Evolutionary conservation across 352 stramenopile genomes (phyloP), one percentile per base, ranked within the genome.

Genomic region (Phytophthora syringae): DNA sequence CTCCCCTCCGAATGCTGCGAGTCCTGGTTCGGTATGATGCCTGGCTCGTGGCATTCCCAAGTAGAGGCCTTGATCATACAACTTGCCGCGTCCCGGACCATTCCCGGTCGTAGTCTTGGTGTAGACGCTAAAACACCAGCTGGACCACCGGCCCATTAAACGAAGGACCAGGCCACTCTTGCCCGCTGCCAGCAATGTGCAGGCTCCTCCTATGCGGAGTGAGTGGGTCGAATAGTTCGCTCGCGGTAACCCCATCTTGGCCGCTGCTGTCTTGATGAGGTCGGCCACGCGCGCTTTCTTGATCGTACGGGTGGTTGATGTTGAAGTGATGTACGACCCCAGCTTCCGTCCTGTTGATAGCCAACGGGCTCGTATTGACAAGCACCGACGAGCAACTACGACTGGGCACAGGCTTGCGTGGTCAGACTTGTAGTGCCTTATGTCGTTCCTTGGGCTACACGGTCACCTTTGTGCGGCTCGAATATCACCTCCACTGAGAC

Each of bases 71-170:
- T 45, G 39, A 45, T 45, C 39, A 45, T 72, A 51, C 39, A 28
- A 11, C 52, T 67, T 67, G 65, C 65, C 16, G 59, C 54, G 21
- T 70, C 65, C 3, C 49, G 53, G 5, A 69, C 10, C 58, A 68
- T 68, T 9, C 52, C 64, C 5, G 58, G 52, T 43, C 34, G n/a
- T 25, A 68, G 52, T 49, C 57, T n/a, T 43, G 20, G 59, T 63
- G 44, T 69, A 74, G 0, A 74, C 65, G 0, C 32, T 44, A 21
- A 72, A 74, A n/a, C 69, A 74, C 60, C 69, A 74, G 27, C 45
- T 74, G 11, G 69, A 64, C 52, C 69, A 70, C 34, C 54, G 53
- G 36, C 58, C 45, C 54, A 77, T 66, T 2, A 64, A 44, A 1
- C 36, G 51, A 36, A 70, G 67, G 48, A 68, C 27, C 30, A 74